A percentile compares a stretch with the other conserved stretches of the same genome.
Conservation (phyloP, 495 filamentous ascomycete genomes). For the Aspergillus bertholletiae region DNA sequence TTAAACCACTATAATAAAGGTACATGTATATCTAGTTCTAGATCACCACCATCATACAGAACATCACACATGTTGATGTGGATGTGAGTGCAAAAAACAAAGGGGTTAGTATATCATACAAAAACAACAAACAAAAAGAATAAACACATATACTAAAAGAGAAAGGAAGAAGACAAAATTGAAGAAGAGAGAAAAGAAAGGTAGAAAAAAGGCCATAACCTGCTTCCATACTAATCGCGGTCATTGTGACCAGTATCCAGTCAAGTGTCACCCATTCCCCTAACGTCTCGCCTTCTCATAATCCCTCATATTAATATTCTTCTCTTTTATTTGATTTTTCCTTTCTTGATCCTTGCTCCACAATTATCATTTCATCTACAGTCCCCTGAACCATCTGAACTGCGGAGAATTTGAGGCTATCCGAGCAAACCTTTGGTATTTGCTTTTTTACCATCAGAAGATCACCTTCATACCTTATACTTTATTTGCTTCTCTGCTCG, state of each 20-base stretch:
- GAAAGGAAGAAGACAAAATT: not conserved
- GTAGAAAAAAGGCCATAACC: not conserved
- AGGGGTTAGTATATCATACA: not conserved
- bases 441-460: slow-evolving; percentile 16
- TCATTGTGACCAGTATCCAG: not conserved
- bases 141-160: slow-evolving; percentile 7
- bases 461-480: slow-evolving; percentile 8
- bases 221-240: not conserved
- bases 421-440: slow-evolving; percentile 4
- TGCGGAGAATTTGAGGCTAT: slow-evolving; percentile 6
- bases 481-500: slow-evolving; percentile 19
- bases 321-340: not conserved
- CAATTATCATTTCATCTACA: slow-evolving; percentile 13
- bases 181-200: not conserved
- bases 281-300: no score
- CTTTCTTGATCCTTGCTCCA: not conserved
- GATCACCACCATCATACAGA: slow-evolving; percentile 15
- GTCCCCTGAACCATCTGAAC: not conserved
- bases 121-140: not conserved
- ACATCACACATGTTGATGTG: not conserved
- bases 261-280: slow-evolving; percentile 4
- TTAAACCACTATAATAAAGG: not conserved
- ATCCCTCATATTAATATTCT: slow-evolving; percentile 5
- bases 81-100: slow-evolving; percentile 7
- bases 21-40: slow-evolving; percentile 26